Conservation (phyloP, 495 filamentous ascomycete genomes). For the Neurospora sp. region DNA sequence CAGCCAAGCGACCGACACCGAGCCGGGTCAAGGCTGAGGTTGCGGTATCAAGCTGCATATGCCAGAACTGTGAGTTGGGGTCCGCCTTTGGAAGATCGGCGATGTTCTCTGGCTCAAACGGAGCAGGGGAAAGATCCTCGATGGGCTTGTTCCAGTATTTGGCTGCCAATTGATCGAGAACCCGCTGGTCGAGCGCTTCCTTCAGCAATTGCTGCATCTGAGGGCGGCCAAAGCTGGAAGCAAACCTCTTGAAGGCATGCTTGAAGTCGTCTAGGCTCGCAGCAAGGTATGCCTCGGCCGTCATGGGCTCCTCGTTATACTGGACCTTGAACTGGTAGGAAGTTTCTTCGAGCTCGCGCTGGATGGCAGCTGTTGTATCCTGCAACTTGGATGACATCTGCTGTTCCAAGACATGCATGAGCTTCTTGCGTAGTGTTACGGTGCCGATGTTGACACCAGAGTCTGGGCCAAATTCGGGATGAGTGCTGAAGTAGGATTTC, state of each 20-base stretch:
- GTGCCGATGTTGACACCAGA: slow-evolving; percentile 69
- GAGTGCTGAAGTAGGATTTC: slow-evolving; percentile 73
- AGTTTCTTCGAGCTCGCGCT: slow-evolving; percentile 90
- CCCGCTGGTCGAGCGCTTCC: slow-evolving; percentile 82
- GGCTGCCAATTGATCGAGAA: slow-evolving; percentile 89
- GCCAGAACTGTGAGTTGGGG: slow-evolving; percentile 80
- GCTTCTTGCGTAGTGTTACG: slow-evolving; percentile 76
- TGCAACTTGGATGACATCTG: slow-evolving; percentile 90
- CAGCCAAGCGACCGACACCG: slow-evolving; percentile 85
- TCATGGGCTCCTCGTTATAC: slow-evolving; percentile 92
- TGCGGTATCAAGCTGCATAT: slow-evolving; percentile 86
- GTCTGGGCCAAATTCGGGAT: slow-evolving; percentile 73
- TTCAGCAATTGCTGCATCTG: slow-evolving; percentile 88
- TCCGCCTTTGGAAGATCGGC: slow-evolving; percentile 72
- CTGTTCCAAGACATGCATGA: slow-evolving; percentile 95
- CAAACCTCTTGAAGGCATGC: slow-evolving; percentile 90
- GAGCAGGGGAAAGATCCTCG: slow-evolving; percentile 52
- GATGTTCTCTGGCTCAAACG: slow-evolving; percentile 60
- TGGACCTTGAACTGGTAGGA: slow-evolving; percentile 99
- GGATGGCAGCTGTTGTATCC: slow-evolving; percentile 80
- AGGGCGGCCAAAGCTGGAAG: slow-evolving; percentile 77
- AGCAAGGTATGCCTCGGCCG: slow-evolving; percentile 91
- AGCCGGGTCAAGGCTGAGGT: slow-evolving; percentile 84
- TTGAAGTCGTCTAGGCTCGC: slow-evolving; percentile 95
- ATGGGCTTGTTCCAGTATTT: slow-evolving; percentile 98